Base-by-base conservation (phyloP, 2,329 filamentous ascomycete genomes). In the Neopestalotiopsis rosae region DNA sequence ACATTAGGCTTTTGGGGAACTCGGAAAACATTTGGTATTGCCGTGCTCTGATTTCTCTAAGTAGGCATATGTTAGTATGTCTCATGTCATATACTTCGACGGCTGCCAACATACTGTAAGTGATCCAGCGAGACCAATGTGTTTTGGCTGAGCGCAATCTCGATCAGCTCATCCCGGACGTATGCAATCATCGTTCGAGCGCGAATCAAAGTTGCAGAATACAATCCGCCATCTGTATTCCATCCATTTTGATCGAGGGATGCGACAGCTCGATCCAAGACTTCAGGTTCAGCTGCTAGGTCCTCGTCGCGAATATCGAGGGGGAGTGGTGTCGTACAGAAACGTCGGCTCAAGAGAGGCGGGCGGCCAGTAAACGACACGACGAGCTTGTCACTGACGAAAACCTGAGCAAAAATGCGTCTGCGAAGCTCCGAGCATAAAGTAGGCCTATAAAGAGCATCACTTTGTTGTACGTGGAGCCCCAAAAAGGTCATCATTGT, bases 81-180 rank as follows among this genome's bases (percentile, higher is more conserved):
- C 17, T 12, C 6, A 17, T 28, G 20, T 12, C 61, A 5, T 12
- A 5, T 12, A 0, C 2, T 20, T 13, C 30, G 52, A 12, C 24
- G 4, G 28, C 20, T 2, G 61, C 9, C 28, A 30, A 52, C 61
- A 10, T 49, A 65, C 62, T 17, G 12, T 6, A 65, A 17, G n/a
- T 65, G 62, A 10, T 65, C 62, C 5, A 65, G 4, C 38, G 62
- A 28, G 14, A 65, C 40, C 10, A 3, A 13, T 38, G 24, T 40
- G 30, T 65, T 65, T 3, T 49, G 38, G 28, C 38, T 65, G 69
- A n/a, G 74, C 0, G 86, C 86, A 14, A 89, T 79, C 71, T 90
- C 88, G 1, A 90, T 78, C 3, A 90, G 83, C 67, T 90, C 87
- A 69, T 89, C 87, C 2, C 85, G 80, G 14, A 89, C 81, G 0